Percentiles rank a stretch among this genome's conserved stretches.
Evolutionary conservation across 2,329 filamentous ascomycete species (phyloP).

Genomic region (Neurospora sp.): DNA sequence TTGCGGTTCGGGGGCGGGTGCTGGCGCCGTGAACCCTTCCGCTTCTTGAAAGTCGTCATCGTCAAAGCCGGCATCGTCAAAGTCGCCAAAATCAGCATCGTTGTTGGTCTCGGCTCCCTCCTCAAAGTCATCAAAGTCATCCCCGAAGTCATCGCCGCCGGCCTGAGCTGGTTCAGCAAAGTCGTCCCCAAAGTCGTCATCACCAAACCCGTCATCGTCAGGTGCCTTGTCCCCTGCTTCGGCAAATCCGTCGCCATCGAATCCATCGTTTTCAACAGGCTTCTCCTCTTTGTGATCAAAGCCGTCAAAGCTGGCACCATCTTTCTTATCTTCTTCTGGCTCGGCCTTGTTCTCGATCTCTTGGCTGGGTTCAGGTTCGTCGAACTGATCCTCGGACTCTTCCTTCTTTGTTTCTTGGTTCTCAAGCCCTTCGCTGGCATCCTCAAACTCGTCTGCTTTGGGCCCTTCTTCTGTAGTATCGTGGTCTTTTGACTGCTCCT

Average conservation of each 20-base stretch:
- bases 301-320: neutral
- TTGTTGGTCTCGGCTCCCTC: constrained; percentile 40
- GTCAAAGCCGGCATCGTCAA: constrained; percentile 33
- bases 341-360: neutral
- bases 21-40: constrained; percentile 24
- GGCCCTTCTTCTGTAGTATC: neutral
- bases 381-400: neutral
- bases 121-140: constrained; percentile 55
- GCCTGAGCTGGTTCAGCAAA: constrained; percentile 21
- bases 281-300: neutral
- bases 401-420: neutral
- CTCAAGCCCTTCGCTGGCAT: neutral
- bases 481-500: neutral
- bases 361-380: neutral
- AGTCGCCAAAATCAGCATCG: constrained; percentile 55
- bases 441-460: neutral
- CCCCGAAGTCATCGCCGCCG: constrained; percentile 35
- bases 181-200: constrained; percentile 38
- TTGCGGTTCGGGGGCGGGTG: constrained; percentile 16
- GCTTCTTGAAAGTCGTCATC: constrained; percentile 55
- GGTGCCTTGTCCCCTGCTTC: constrained; percentile 22
- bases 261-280: constrained; percentile 20
- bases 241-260: constrained; percentile 16
- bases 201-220: constrained; percentile 41
- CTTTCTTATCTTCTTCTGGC: neutral